Base-by-base conservation (phyloP, 1,139 yeast genomes). In the Taphrina confusa region DNA sequence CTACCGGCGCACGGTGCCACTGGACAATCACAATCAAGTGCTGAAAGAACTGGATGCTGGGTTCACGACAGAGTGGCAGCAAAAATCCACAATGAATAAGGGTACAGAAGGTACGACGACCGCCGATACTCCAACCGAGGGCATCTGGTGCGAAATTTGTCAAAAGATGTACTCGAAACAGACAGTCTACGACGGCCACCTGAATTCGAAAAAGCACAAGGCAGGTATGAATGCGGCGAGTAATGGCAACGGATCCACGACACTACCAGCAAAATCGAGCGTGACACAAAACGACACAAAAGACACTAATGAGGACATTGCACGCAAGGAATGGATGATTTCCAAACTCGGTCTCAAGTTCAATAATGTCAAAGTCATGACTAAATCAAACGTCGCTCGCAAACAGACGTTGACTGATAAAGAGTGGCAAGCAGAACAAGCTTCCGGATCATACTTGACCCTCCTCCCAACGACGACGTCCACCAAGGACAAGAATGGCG, bases 181-280 rank as follows among this genome's bases (percentile, higher is more conserved):
- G 34, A 74, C 89, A 0, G 94, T 88, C 0, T 90, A 77, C 68
- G 73, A 78, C 8, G 83, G 81, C 1, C 97, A 92, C 74, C 71
- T 89, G 31, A 66, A 69, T 1, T 96, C 97, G 0, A 87, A 87
- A 69, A 86, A 85, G 67, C 97, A 92, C 70, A 72, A 83, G 65
- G 60, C 60, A 4, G 62, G 51, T 16, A 16, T 39, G 9, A 16
- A 37, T 4, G 30, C 56, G 2, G n/a, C 25, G 28, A 12, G 27
- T 36, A 30, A 18, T 16, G 2, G 5, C 22, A 37, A 37, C 12
- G 40, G 22, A 2, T n/a, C 34, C 8, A 12, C 47, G 27, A 12
- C 28, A 9, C 42, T 18, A 18, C 42, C 18, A 5, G 39, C 18
- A 0, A 34, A 36, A 12, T 20, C 23, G 25, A 20, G 25, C 2